Base-by-base conservation (phyloP, 495 filamentous ascomycete genomes). In the Choiromyces venosus region DNA sequence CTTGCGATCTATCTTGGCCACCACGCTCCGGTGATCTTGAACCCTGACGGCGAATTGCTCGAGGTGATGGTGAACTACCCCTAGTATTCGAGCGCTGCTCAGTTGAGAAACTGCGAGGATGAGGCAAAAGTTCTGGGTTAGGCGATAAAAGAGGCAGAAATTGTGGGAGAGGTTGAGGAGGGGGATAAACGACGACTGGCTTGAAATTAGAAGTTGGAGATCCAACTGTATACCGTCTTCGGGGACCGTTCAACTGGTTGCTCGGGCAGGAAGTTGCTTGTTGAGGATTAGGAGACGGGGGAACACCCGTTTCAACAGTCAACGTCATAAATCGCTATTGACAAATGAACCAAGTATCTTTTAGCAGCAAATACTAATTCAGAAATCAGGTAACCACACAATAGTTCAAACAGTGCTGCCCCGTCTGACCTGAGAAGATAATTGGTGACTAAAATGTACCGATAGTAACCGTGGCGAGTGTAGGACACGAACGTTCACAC, bases 301-400 rank as follows among this genome's bases (percentile, higher is more conserved):
- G 69, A 77, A 78, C 25, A 76, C 77, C 77, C 71, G 70, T 80
- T 80, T 71, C 75, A 73, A 80, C 72, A 67, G 77, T 80, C 78
- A 80, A 73, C 78, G 79, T 77, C 79, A 80, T 80, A 80, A 80
- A 80, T 75, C 74, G 29, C 73, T 38, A 42, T 42, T 61, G 25
- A 61, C 52, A 61, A 61, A 61, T 61, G 52, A 61, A 61, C 52
- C 52, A 61, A 61, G 52, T 61, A 61, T 61, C 25, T 29, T 61
- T 61, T 61, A 61, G 52, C 52, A 61, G 52, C 52, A 61, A 61
- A 61, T 61, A 61, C 52, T 61, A 61, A 61, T 61, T 33, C 52
- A 29, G 52, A 33, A 33, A 61, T 33, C 52, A 61, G 33, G 52
- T 61, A 61, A 33, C 52, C 52, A 33, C 52, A 61, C 52, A 61